phyloP scores from a whole-genome alignment of 164 flowering plant species.

The Echeveria elegans region DNA sequence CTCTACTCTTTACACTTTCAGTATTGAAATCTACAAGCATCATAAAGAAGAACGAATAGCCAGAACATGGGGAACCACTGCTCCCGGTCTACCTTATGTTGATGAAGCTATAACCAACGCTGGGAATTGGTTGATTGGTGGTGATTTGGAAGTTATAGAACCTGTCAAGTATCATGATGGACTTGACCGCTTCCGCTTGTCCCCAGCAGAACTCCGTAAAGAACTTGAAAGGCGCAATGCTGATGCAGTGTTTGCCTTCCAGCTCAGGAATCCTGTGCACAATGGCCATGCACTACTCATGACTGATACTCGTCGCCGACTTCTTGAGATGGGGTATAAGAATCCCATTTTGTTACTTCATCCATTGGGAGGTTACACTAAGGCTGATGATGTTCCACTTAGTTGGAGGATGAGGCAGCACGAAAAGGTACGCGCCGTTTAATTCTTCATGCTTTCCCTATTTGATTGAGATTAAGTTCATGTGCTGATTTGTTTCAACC shows the following conservation, averaged over 20 bases:
- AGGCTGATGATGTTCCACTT: conserved; percentile 96
- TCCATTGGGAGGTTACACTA: conserved; percentile 94
- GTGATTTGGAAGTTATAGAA: conserved; percentile 78
- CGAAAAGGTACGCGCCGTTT: conserved; percentile 48
- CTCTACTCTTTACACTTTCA: conserved; percentile 16
- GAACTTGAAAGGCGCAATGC: conserved; percentile 69
- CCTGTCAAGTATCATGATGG: conserved; percentile 78
- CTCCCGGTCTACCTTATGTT: conserved; percentile 76
- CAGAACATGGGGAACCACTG: conserved; percentile 89
- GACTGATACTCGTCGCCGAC: conserved; percentile 89
- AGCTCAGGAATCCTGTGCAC: conserved; percentile 90
- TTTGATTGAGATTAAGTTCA: background rate
- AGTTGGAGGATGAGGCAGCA: conserved; percentile 93
- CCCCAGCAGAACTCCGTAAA: conserved; percentile 70
- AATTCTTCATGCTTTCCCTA: background rate
- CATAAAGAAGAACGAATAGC: conserved; percentile 83
- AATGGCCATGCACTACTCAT: conserved; percentile 98
- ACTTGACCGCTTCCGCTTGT: conserved; percentile 73
- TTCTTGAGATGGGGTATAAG: conserved; percentile 91
- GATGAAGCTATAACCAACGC: conserved; percentile 54
- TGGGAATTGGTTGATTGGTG: conserved; percentile 87
- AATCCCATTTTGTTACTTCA: conserved; percentile 87
- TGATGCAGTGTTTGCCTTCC: conserved; percentile 96
- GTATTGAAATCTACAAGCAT: conserved; percentile 91
- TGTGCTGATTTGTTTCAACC: background rate